Percentiles rank a stretch among this genome's conserved stretches.
Conservation (phyloP, 306 rosid species). For the Pterocarpus santalinus region DNA sequence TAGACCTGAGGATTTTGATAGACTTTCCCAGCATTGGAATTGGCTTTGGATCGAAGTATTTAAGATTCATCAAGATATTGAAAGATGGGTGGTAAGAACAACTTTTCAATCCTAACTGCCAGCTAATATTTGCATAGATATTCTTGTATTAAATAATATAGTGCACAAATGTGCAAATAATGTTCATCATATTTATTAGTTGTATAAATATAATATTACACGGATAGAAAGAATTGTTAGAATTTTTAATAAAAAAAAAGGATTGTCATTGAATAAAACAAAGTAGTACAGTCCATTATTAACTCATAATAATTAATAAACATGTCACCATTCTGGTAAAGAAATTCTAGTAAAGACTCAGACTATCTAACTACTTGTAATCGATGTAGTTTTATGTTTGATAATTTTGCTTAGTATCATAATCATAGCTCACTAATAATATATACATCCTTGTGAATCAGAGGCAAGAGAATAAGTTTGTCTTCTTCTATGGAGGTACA, state of each 20-base stretch:
- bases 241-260: too few species aligned
- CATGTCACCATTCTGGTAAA: too few species aligned
- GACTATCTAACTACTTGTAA: too few species aligned
- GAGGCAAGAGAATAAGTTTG: conserved; percentile 42
- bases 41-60: neutral
- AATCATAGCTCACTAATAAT: too few species aligned
- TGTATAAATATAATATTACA: too few species aligned
- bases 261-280: neutral
- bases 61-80: neutral
- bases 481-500: conserved; percentile 55
- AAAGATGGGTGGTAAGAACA: conserved; percentile 11
- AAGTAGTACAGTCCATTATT: too few species aligned
- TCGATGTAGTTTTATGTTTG: too few species aligned
- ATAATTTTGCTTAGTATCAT: too few species aligned
- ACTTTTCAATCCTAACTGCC: neutral
- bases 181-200: too few species aligned
- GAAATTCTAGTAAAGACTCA: too few species aligned
- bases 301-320: neutral
- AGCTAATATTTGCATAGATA: neutral
- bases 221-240: too few species aligned
- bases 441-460: neutral
- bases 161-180: neutral
- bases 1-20: neutral
- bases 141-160: neutral
- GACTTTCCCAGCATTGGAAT: neutral